Evolutionary conservation across 2,329 filamentous ascomycete genomes (phyloP), one percentile per base, ranked within the genome.

Genomic region (Dactylonectria estremocensis): DNA sequence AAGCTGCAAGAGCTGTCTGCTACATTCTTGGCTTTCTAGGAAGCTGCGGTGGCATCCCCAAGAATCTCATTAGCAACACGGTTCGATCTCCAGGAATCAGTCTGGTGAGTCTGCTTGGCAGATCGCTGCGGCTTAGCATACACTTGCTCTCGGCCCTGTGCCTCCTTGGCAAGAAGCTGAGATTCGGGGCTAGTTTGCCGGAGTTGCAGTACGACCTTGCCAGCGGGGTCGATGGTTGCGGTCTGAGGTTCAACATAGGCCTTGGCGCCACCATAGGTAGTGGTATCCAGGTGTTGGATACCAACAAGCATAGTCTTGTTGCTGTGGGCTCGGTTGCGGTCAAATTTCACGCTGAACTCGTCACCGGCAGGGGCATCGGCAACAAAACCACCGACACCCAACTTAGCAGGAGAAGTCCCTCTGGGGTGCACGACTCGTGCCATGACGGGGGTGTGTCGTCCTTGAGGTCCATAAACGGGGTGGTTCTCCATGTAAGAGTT

Each of bases 381-480:
- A 33, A 90, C 78, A 71, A 90, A 87, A 64, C 88, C 88, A 64
- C 84, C 88, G 40, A 90, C 79, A 74, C 88, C 88, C 45, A 90
- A 78, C 73, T 83, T 85, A 20, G 85, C 82, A 1, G 73, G 70
- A 9, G 74, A 69, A 10, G 67, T 64, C 11, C 78, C 77, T 55
- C 82, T 81, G 7, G 88, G 88, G 46, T 77, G 78, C 16, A 91
- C 69, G 18, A 91, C 80, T 69, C 89, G 84, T 16, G 85, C 83
- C 73, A 84, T 75, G n/a, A 86, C 81, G 5, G 88, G 85, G 5
- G 84, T 73, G 68, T 85, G 85, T 28, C 82, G 70, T 60, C 77
- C 81, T 76, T 90, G 89, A 10, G 89, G 89, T 2, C 89, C 89
- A 73, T 90, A 90, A 22, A 89, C 72, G 2, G 89, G 86, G 76